A percentile compares a stretch with the other conserved stretches of the same genome.
Evolutionary conservation across 106 monocot genomes (phyloP).

Genomic region (Ottelia alismoides): DNA sequence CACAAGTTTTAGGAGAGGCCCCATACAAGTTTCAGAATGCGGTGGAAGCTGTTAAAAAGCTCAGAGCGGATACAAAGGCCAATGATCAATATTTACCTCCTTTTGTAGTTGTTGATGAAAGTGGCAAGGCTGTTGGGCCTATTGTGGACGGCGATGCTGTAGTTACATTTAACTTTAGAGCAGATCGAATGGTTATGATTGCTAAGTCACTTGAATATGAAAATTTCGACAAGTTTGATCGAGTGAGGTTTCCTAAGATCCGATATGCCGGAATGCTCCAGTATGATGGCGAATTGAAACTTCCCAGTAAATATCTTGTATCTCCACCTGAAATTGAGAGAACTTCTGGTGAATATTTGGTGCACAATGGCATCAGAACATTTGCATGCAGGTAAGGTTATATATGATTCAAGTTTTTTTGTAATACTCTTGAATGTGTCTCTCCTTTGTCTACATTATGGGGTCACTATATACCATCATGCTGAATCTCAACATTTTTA

Average conservation of each 20-base stretch:
- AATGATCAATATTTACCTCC: constrained; percentile 4
- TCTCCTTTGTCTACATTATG: no score
- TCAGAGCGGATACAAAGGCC: background rate
- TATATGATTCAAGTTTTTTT: no score
- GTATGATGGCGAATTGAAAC: constrained; percentile 1
- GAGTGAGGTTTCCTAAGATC: background rate
- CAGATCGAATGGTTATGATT: background rate
- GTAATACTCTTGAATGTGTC: no score
- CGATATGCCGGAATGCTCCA: constrained; percentile 3
- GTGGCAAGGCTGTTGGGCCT: background rate
- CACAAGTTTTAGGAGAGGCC: background rate
- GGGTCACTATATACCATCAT: no score
- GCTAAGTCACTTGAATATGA: background rate
- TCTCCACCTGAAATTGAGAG: background rate
- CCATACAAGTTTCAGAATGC: background rate
- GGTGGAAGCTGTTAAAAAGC: constrained; percentile 1
- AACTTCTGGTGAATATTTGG: background rate
- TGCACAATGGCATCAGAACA: background rate
- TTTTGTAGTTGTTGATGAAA: constrained; percentile 3
- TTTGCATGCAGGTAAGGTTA: no score
- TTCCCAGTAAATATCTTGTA: background rate
- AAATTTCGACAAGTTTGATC: constrained; percentile 3
- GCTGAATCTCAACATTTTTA: no score
- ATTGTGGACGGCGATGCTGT: constrained; percentile 1
- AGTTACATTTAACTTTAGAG: background rate